These are phyloP conservation scores for Mucor piriformis DNA, from an alignment of 371 early-diverging fungal species.

Conservation along the genomic window DNA sequence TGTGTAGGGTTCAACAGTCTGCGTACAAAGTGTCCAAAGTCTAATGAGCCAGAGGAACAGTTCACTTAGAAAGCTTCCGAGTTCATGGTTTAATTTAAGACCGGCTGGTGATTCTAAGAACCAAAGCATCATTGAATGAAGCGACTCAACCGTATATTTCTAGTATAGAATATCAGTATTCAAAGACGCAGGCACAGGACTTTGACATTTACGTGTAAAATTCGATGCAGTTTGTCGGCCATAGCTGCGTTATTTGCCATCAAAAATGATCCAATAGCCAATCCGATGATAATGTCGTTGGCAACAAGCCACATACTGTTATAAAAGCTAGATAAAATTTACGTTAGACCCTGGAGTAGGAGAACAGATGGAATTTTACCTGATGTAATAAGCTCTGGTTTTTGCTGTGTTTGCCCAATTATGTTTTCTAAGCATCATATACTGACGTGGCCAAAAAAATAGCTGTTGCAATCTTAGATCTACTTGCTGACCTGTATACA, in stretches of 20 bases:
- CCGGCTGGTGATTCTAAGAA: conserved; percentile 94
- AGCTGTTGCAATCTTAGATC: conserved; percentile 80
- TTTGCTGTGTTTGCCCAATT: conserved; percentile 69
- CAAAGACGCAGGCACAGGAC: no score
- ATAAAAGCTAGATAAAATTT: conserved; percentile 73
- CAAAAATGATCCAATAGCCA: conserved; percentile 78
- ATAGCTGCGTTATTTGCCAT: conserved; percentile 62
- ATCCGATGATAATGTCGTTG: conserved; percentile 90
- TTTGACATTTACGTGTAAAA: conserved; percentile 51
- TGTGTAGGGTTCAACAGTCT: conserved; percentile 60
- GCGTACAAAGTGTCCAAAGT: conserved; percentile 77
- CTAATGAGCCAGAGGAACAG: conserved; percentile 91
- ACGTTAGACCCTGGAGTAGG: no score
- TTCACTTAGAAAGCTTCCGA: conserved; percentile 90
- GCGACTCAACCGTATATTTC: conserved; percentile 67
- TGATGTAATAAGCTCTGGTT: conserved; percentile 79
- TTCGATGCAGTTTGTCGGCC: conserved; percentile 57
- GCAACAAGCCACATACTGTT: conserved; percentile 95
- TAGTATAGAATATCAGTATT: conserved; percentile 11
- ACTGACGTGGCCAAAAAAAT: conserved; percentile 85
- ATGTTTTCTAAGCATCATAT: conserved; percentile 60
- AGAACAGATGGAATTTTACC: neutral
- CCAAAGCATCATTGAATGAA: conserved; percentile 85
- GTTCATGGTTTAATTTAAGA: conserved; percentile 90
- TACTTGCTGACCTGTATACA: conserved; percentile 67